Base-by-base conservation (phyloP, 805 yeast genomes). In the Spathaspora boniae region DNA sequence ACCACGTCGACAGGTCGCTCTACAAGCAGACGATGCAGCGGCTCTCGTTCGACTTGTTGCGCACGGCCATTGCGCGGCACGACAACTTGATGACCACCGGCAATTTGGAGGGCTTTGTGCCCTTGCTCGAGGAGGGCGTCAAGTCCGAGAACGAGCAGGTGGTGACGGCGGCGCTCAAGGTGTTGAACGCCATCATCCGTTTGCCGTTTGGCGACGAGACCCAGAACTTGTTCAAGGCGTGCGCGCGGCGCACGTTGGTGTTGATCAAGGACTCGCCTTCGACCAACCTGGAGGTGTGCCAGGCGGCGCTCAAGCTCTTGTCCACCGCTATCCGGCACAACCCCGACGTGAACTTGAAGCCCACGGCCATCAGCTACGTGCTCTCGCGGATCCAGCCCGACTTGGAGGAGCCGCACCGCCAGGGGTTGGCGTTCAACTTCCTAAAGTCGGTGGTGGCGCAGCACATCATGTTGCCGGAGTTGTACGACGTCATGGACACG, bases 341-440 rank as follows among this genome's bases (percentile, higher is more conserved):
- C 48, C 72, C 75, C 4, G 80, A 80, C 34, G 64, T 86, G 29
- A 66, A 74, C 32, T 56, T 88, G 46, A 84, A 83, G 46, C 82
- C 80, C 21, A 64, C 77, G 2, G 86, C 95, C 0, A 54, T 88
- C 24, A 80, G 85, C 37, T 86, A 82, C 52, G 65, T 91, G 16
- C 61, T 93, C 42, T 74, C 76, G 8, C 72, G 85, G 45, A 65
- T 93, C 29, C 77, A 76, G 53, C 94, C 96, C 2, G 98, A 93
- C 60, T 64, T 93, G 41, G 88, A 85, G 50, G 96, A 91, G 47
- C 96, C 96, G 8, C 81, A 76, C 46, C 76, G 82, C 44, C 97
- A 91, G 56, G 88, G 95, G 26, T 70, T 86, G 29, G 95, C 97
- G 0, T 86, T 89, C 58, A 79, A 81, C 35, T 88, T 91, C 48